Conservation (phyloP, 768 basidiomycete species). For the Boletales sp. region DNA sequence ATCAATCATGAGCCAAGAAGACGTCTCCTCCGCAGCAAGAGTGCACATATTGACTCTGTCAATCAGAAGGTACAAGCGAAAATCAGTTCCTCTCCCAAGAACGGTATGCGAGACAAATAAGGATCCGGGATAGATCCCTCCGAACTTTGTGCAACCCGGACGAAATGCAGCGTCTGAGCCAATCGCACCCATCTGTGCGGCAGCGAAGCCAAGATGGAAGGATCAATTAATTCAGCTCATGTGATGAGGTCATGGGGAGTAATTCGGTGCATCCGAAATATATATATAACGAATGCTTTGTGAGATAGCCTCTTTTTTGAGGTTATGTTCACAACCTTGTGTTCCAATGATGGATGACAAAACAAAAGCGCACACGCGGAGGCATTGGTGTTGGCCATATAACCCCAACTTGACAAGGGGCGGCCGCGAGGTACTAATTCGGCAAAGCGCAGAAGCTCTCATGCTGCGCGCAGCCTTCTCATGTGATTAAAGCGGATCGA, state of each 20-base stretch:
- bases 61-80: constrained; percentile 16
- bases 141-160: background rate
- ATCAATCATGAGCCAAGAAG: constrained; percentile 95
- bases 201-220: constrained; percentile 9
- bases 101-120: background rate
- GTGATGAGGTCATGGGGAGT: constrained; percentile 2
- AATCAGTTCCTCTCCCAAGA: constrained; percentile 19
- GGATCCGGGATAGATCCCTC: constrained; percentile 7
- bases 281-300: background rate
- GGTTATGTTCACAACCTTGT: constrained; percentile 2
- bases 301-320: constrained; percentile 10
- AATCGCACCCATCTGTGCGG: constrained; percentile 10
- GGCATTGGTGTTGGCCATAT: background rate
- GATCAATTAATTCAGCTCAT: constrained; percentile 10
- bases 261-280: background rate
- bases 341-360: constrained; percentile 2
- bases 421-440: constrained; percentile 8
- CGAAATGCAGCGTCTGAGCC: background rate
- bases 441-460: background rate
- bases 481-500: background rate
- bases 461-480: background rate
- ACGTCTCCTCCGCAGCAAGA: constrained; percentile 86
- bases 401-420: constrained; percentile 13
- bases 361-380: constrained; percentile 1
- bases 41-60: constrained; percentile 83